Evolutionary conservation across 768 basidiomycete genomes (phyloP).

Genomic region (Termitomyces sp.): DNA sequence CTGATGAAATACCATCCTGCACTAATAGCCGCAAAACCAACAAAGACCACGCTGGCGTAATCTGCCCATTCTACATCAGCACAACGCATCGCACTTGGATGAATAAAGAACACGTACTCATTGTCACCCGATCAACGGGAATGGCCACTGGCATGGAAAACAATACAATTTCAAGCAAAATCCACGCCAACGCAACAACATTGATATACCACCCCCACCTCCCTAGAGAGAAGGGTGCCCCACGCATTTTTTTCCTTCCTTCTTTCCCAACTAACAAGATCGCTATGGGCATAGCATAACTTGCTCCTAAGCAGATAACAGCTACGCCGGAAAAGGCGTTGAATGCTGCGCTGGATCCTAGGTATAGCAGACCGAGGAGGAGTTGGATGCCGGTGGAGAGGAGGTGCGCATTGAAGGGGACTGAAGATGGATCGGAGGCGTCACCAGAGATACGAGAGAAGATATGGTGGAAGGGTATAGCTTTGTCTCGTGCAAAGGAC

Average conservation of each 20-base stretch:
- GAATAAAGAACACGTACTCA: slow-evolving; percentile 32
- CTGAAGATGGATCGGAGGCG: slow-evolving; percentile 32
- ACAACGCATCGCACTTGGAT: neutral
- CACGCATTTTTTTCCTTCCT: slow-evolving; percentile 39
- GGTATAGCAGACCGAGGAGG: slow-evolving; percentile 58
- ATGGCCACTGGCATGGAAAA: slow-evolving; percentile 68
- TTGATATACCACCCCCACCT: slow-evolving; percentile 45
- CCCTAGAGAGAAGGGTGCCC: slow-evolving; percentile 52
- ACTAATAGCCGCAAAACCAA: slow-evolving; percentile 57
- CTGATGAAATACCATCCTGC: slow-evolving; percentile 60
- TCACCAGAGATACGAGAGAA: slow-evolving; percentile 45
- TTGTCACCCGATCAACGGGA: slow-evolving; percentile 48
- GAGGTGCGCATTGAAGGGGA: slow-evolving; percentile 59
- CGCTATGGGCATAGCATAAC: slow-evolving; percentile 59
- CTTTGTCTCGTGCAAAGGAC: slow-evolving; percentile 69
- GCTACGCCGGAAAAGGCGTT: slow-evolving; percentile 68
- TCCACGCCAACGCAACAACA: slow-evolving; percentile 53
- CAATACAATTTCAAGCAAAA: slow-evolving; percentile 56
- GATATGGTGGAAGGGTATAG: slow-evolving; percentile 49
- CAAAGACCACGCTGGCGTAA: slow-evolving; percentile 67
- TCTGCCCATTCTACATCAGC: slow-evolving; percentile 33
- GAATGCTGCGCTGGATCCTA: slow-evolving; percentile 61
- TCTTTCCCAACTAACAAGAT: slow-evolving; percentile 39
- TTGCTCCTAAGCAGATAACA: slow-evolving; percentile 62
- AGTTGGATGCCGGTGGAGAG: slow-evolving; percentile 58